Evolutionary conservation across 805 yeast genomes (phyloP).

Genomic region (Yarrowia yakushimensis): DNA sequence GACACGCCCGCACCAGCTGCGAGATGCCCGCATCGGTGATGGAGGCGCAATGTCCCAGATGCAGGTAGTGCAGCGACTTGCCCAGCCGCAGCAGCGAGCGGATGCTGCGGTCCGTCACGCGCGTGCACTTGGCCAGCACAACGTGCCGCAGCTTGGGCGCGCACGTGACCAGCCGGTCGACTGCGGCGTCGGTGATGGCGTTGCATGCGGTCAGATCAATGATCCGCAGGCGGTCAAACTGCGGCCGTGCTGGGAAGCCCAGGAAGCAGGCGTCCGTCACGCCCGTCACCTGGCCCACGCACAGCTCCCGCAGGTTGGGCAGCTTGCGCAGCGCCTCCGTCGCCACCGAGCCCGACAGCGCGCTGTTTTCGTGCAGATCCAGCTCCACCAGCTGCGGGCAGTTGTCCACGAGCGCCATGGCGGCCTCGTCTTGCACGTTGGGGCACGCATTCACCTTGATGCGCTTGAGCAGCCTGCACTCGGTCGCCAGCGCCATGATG

Average conservation of each 20-base stretch:
- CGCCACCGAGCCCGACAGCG: slow-evolving; percentile 63
- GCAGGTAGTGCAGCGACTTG: slow-evolving; percentile 78
- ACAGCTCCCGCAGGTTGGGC: slow-evolving; percentile 76
- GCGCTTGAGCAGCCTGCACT: slow-evolving; percentile 74
- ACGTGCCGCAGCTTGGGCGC: slow-evolving; percentile 89
- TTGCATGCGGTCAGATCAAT: slow-evolving; percentile 82
- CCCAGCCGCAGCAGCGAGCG: slow-evolving; percentile 70
- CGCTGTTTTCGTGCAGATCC: slow-evolving; percentile 79
- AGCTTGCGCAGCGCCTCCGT: slow-evolving; percentile 55
- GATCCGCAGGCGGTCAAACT: slow-evolving; percentile 64
- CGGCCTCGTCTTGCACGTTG: slow-evolving; percentile 59
- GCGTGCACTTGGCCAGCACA: slow-evolving; percentile 82
- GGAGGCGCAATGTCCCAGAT: slow-evolving; percentile 88
- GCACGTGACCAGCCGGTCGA: slow-evolving; percentile 62
- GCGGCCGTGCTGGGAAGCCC: slow-evolving; percentile 46
- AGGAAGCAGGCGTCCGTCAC: slow-evolving; percentile 66
- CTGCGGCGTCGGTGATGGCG: slow-evolving; percentile 73
- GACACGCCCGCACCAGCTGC: slow-evolving; percentile 69
- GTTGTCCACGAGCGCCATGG: slow-evolving; percentile 57
- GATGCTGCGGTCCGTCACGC: slow-evolving; percentile 77
- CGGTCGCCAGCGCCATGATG: slow-evolving; percentile 52
- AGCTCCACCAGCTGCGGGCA: slow-evolving; percentile 85
- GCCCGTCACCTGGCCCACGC: slow-evolving; percentile 68
- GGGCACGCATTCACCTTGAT: slow-evolving; percentile 74
- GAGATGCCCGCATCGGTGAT: slow-evolving; percentile 88